Evolutionary conservation across 2,329 filamentous ascomycete species (phyloP).

Genomic region (Fusarium verticillioides): DNA sequence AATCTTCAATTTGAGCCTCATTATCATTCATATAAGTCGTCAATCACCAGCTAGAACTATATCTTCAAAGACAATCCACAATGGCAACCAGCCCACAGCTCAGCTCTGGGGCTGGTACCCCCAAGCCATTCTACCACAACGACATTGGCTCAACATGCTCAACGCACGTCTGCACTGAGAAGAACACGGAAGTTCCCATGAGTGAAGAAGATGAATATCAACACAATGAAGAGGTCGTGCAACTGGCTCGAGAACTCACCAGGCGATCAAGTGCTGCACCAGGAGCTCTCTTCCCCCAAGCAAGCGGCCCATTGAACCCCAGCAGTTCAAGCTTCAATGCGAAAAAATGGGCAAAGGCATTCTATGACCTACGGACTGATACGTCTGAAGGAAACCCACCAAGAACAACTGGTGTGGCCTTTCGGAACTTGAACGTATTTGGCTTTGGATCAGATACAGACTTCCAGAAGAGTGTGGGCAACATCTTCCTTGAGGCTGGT

Average conservation of each 20-base stretch:
- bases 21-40: neutral
- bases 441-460: constrained; percentile 45
- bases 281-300: constrained; percentile 44
- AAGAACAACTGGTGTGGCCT: constrained; percentile 45
- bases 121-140: neutral
- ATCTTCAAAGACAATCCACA: neutral
- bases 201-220: constrained; percentile 5
- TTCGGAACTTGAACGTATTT: constrained; percentile 42
- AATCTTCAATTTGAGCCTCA: neutral
- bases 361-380: constrained; percentile 42
- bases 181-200: constrained; percentile 6
- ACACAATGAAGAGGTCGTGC: constrained; percentile 35
- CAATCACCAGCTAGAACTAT: accelerated
- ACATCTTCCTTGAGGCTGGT: constrained; percentile 38
- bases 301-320: constrained; percentile 51
- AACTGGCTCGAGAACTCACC: constrained; percentile 47
- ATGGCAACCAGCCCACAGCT: constrained; percentile 26
- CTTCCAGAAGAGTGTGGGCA: constrained; percentile 46
- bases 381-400: constrained; percentile 41
- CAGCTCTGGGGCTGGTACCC: constrained; percentile 1
- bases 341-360: constrained; percentile 57
- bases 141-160: constrained; percentile 29
- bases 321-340: constrained; percentile 54
- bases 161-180: constrained; percentile 31
- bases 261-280: constrained; percentile 41